Evolutionary conservation across 768 basidiomycete species (phyloP).

Genomic region (Auriscalpium orientale): DNA sequence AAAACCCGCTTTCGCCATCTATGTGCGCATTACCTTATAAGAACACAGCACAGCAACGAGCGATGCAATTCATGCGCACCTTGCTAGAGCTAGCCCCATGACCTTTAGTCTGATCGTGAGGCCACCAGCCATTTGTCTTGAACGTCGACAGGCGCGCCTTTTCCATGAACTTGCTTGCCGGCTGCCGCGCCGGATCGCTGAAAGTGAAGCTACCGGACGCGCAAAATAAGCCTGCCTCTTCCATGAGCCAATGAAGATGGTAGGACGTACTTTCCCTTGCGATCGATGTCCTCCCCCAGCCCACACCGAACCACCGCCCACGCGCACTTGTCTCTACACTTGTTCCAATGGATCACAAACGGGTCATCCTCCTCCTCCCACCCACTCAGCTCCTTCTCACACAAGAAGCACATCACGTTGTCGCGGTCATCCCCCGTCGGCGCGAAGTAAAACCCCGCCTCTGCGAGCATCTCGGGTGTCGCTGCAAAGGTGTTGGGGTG

Average conservation of each 20-base stretch:
- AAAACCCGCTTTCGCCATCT: constrained; percentile 92
- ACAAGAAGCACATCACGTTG: constrained; percentile 78
- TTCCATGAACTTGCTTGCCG: constrained; percentile 61
- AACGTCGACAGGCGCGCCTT: constrained; percentile 68
- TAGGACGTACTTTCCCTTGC: constrained; percentile 43
- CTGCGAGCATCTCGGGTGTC: constrained; percentile 68
- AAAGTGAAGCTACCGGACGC: constrained; percentile 44
- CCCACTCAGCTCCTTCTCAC: constrained; percentile 71
- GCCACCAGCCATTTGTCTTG: constrained; percentile 48
- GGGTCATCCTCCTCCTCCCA: constrained; percentile 89
- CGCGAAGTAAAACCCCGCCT: constrained; percentile 84
- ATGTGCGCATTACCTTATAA: constrained; percentile 4
- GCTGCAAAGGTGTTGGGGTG: constrained; percentile 59
- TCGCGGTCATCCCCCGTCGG: constrained; percentile 64
- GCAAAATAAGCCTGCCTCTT: no score
- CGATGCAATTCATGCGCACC: constrained; percentile 29
- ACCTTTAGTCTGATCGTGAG: constrained; percentile 51
- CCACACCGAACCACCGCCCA: constrained; percentile 83
- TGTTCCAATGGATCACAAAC: constrained; percentile 70
- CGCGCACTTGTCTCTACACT: constrained; percentile 58
- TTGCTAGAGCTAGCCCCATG: constrained; percentile 70
- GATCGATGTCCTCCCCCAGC: constrained; percentile 47
- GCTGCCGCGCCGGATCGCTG: constrained; percentile 52
- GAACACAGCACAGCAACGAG: not conserved
- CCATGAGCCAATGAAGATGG: no score